Evolutionary conservation across 1,284 basidiomycete genomes (phyloP).

Genomic region (Phellinidium pouzarii): DNA sequence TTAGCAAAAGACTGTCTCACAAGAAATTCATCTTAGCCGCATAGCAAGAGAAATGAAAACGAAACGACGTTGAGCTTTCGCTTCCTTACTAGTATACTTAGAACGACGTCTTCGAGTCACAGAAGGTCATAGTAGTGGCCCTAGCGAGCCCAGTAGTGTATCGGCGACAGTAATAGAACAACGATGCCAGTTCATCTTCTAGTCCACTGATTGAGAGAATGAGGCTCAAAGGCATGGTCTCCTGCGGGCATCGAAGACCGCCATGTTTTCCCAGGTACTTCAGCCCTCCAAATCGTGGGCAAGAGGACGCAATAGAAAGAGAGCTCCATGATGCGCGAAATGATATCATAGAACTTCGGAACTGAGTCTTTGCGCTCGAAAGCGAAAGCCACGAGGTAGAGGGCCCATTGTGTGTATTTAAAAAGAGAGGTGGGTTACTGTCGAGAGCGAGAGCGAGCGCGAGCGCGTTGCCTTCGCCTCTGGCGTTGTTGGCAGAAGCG

Average conservation of each 20-base stretch:
- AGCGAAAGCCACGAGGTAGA: background rate
- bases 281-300: background rate
- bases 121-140: no score
- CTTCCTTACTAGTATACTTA: no score
- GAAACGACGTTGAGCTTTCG: no score
- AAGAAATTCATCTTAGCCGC: no score
- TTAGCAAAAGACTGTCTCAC: no score
- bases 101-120: no score
- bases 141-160: background rate
- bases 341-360: background rate
- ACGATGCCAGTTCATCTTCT: background rate
- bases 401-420: background rate
- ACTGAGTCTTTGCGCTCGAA: no score
- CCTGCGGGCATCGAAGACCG: slow-evolving; percentile 1
- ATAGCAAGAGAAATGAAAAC: no score
- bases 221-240: slow-evolving; percentile 7
- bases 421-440: no score
- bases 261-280: slow-evolving; percentile 6
- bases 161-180: background rate
- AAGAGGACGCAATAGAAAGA: background rate
- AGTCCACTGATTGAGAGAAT: background rate
- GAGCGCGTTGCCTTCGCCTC: no score
- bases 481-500: no score
- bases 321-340: background rate
- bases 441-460: background rate